Conservation (phyloP, 208 protist species). For the Endotrypanum monterogeii region DNA sequence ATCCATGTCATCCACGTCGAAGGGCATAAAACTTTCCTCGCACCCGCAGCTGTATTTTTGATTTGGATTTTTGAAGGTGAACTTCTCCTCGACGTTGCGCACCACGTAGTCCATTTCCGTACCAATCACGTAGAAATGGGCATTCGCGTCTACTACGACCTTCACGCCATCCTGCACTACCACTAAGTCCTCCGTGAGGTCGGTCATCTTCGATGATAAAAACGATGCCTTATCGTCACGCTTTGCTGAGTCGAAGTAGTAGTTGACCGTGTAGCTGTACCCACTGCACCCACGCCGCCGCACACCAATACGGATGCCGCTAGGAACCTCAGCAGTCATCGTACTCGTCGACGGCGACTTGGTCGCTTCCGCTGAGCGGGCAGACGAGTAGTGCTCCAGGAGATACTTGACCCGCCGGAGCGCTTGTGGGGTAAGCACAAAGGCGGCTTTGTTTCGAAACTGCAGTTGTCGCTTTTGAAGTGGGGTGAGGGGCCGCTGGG, state of each 20-base stretch:
- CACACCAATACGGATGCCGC: slow-evolving; percentile 93
- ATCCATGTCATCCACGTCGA: slow-evolving; percentile 77
- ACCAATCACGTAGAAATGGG: slow-evolving; percentile 96
- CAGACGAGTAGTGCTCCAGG: slow-evolving; percentile 43
- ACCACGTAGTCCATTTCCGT: slow-evolving; percentile 97
- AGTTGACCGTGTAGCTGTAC: slow-evolving; percentile 97
- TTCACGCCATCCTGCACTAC: slow-evolving; percentile 94
- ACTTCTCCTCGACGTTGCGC: slow-evolving; percentile 94
- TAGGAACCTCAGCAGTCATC: slow-evolving; percentile 7
- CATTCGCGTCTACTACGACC: slow-evolving; percentile 93
- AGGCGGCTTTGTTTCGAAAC: slow-evolving; percentile 82
- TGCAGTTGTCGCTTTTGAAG: slow-evolving; percentile 84
- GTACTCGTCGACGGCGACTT: neutral
- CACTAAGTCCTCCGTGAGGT: slow-evolving; percentile 49
- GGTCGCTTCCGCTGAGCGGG: neutral
- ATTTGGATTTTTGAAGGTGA: slow-evolving; percentile 98
- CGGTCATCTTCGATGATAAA: neutral
- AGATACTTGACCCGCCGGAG: slow-evolving; percentile 83
- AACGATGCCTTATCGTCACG: neutral
- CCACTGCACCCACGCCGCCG: slow-evolving; percentile 95
- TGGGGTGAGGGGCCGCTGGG: slow-evolving; percentile 60
- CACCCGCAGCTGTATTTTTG: slow-evolving; percentile 96
- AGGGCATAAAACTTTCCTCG: slow-evolving; percentile 96
- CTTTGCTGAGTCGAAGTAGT: slow-evolving; percentile 43
- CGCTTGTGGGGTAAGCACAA: slow-evolving; percentile 80